These are phyloP conservation scores for Geotrichum histeridarum DNA, from an alignment of 1,139 yeast species.

Conservation along the genomic window DNA sequence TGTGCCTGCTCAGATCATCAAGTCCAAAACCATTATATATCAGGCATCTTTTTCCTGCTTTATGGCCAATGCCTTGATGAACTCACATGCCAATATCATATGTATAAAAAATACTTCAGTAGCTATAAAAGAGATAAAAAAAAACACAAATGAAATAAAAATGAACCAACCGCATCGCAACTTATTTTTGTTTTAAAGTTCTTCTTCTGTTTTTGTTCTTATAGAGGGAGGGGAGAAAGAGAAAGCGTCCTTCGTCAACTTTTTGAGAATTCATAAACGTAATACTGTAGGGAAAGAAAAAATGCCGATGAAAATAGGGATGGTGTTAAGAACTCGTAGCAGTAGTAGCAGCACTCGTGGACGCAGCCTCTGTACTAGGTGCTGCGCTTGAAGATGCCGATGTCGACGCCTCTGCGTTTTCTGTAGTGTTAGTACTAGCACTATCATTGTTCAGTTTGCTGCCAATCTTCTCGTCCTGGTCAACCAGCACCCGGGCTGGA, in stretches of 20 bases:
- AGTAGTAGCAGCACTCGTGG: background rate
- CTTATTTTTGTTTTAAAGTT: too few species aligned
- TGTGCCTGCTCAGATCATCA: too few species aligned
- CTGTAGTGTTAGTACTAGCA: background rate
- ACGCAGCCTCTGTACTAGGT: background rate
- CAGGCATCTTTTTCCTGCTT: too few species aligned
- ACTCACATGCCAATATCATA: background rate
- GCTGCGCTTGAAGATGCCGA: background rate
- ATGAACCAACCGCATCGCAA: background rate
- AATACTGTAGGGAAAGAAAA: too few species aligned
- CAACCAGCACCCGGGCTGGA: conserved; percentile 31
- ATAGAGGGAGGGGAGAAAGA: too few species aligned
- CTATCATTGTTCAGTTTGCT: background rate
- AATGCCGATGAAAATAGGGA: too few species aligned
- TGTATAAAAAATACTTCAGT: background rate
- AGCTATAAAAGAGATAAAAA: background rate
- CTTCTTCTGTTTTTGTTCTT: too few species aligned
- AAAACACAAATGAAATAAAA: background rate
- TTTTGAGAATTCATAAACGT: too few species aligned
- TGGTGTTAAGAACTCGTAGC: background rate
- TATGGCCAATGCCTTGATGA: too few species aligned
- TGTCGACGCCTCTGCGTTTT: background rate
- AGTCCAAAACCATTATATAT: too few species aligned
- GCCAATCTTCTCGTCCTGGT: conserved; percentile 36
- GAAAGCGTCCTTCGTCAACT: too few species aligned